These are phyloP conservation scores for Prosopis cineraria DNA, from an alignment of 306 rosid species.

Conservation along the genomic window DNA sequence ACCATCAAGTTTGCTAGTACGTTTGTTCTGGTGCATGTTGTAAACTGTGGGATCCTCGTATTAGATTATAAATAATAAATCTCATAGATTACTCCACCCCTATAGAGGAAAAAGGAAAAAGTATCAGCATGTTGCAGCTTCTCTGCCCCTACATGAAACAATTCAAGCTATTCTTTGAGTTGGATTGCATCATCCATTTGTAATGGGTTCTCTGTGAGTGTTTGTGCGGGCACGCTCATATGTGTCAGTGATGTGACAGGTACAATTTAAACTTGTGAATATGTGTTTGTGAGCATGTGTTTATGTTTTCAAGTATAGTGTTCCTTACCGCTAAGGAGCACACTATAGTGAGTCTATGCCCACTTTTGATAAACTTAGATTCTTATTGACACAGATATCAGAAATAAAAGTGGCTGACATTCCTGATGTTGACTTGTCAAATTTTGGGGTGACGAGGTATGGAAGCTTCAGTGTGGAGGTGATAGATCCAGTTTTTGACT, in stretches of 20 bases:
- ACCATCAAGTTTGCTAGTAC: background rate
- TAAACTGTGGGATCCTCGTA: background rate
- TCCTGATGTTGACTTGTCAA: slow-evolving; percentile 87
- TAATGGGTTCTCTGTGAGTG: background rate
- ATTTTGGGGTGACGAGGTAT: slow-evolving; percentile 63
- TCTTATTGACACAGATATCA: slow-evolving; percentile 63
- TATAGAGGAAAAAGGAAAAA: background rate
- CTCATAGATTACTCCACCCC: background rate
- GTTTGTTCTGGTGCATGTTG: background rate
- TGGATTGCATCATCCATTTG: background rate
- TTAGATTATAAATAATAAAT: background rate
- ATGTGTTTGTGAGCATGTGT: background rate
- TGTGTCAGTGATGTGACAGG: no score
- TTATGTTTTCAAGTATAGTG: slow-evolving; percentile 11
- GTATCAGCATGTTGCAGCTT: background rate
- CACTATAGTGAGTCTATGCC: slow-evolving; percentile 4
- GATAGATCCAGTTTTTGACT: slow-evolving; percentile 87
- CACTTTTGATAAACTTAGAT: background rate
- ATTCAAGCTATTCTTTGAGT: background rate
- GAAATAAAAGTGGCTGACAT: slow-evolving; percentile 83
- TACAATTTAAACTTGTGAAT: background rate
- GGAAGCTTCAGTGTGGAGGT: slow-evolving; percentile 92
- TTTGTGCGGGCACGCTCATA: no score
- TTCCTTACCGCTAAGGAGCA: slow-evolving; percentile 3
- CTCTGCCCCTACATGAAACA: background rate